Conservation (phyloP, 1,139 yeast genomes). For the Taphrina communis region DNA sequence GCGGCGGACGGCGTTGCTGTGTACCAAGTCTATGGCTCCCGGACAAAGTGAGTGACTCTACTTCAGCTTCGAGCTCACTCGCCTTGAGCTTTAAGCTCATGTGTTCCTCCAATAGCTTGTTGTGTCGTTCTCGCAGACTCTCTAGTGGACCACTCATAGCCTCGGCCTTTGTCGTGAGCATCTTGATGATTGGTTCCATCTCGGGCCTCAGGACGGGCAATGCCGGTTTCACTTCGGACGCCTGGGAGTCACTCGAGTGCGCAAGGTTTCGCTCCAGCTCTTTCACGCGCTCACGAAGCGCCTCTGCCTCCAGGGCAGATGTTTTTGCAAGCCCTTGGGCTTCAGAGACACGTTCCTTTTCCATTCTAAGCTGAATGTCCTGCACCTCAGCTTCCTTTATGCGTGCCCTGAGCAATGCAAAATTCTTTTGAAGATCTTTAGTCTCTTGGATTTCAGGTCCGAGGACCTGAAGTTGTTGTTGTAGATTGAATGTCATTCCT, state of each 20-base stretch:
- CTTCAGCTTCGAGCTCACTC: constrained; percentile 10
- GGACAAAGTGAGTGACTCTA: constrained; percentile 6
- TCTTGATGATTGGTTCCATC: not conserved
- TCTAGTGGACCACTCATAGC: not conserved
- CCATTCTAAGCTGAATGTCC: constrained; percentile 31
- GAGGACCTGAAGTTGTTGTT: constrained; percentile 28
- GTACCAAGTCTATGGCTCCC: not conserved
- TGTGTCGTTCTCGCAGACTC: constrained; percentile 1
- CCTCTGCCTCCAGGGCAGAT: constrained; percentile 15
- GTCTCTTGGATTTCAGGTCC: constrained; percentile 37
- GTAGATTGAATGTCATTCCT: constrained; percentile 15
- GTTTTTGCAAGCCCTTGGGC: constrained; percentile 21
- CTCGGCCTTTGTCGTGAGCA: constrained; percentile 1
- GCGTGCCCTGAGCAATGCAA: constrained; percentile 23
- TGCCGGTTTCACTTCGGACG: constrained; percentile 4
- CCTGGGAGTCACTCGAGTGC: not conserved
- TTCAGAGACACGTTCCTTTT: constrained; percentile 31
- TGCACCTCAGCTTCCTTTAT: constrained; percentile 37
- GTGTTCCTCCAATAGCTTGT: not conserved
- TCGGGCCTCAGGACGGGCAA: not conserved
- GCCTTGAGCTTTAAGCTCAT: not conserved
- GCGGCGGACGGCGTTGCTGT: constrained; percentile 1
- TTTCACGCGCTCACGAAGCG: constrained; percentile 15
- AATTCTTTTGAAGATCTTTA: constrained; percentile 28
- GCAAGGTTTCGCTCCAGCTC: not conserved